These are phyloP conservation scores for Neurospora africana DNA, from an alignment of 495 filamentous ascomycete species.

Conservation along the genomic window DNA sequence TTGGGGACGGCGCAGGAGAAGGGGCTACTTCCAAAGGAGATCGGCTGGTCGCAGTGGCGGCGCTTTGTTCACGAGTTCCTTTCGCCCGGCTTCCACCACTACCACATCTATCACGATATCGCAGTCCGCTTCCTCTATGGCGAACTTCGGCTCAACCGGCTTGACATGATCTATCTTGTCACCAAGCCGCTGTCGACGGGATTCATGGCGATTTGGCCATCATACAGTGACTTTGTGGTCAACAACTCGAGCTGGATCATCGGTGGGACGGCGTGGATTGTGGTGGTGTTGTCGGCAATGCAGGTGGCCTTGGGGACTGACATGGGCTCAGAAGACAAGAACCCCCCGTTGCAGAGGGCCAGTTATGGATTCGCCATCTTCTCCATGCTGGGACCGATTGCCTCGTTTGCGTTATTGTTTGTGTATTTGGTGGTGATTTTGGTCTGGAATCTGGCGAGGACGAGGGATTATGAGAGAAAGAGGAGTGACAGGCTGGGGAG, in stretches of 20 bases:
- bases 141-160: constrained; percentile 33
- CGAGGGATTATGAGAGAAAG: not conserved
- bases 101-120: constrained; percentile 10
- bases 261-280: constrained; percentile 37
- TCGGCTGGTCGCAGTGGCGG: constrained; percentile 13
- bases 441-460: not conserved
- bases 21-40: constrained; percentile 21
- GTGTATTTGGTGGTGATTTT: not conserved
- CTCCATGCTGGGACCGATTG: constrained; percentile 27
- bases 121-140: constrained; percentile 35
- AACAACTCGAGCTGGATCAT: constrained; percentile 39
- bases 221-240: constrained; percentile 27
- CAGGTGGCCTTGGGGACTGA: constrained; percentile 43
- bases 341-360: constrained; percentile 31
- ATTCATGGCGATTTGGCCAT: constrained; percentile 19
- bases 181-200: constrained; percentile 4
- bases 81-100: no score
- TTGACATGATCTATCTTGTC: constrained; percentile 26
- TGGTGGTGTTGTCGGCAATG: constrained; percentile 47
- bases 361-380: constrained; percentile 48
- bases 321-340: not conserved
- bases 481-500: not conserved
- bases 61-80: constrained; percentile 6
- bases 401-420: not conserved
- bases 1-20: constrained; percentile 24